These are phyloP conservation scores for Pseudoturritis turrita DNA, from an alignment of 345 rosid genomes.

Conservation along the genomic window DNA sequence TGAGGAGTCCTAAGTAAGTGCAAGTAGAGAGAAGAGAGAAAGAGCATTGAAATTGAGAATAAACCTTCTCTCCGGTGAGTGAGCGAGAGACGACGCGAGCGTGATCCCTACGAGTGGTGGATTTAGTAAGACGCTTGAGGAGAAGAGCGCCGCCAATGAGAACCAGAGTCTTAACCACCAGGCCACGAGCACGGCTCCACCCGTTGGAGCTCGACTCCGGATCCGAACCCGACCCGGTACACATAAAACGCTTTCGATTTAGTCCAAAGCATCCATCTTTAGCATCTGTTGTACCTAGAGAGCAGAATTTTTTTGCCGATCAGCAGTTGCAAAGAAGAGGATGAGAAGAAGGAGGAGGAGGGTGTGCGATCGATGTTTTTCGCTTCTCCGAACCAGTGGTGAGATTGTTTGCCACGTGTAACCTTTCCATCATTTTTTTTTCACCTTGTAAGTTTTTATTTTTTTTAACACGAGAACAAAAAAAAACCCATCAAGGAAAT, in stretches of 20 bases:
- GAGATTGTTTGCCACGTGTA: conserved; percentile 19
- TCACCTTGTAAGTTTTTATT: too few relatives aligned
- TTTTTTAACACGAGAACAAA: too few relatives aligned
- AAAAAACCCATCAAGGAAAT: too few relatives aligned
- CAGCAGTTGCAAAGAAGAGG: not conserved
- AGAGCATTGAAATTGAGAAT: not conserved
- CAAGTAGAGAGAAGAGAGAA: too few relatives aligned
- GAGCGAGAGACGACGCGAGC: conserved; percentile 71
- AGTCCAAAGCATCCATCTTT: not conserved
- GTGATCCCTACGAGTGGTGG: conserved; percentile 93
- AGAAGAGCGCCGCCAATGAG: conserved; percentile 79
- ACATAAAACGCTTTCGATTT: conserved; percentile 13
- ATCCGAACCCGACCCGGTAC: conserved; percentile 41
- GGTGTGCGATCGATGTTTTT: not conserved
- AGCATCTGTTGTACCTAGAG: not conserved
- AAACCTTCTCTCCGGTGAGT: conserved; percentile 76
- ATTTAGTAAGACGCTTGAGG: conserved; percentile 81
- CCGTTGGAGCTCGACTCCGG: conserved; percentile 58
- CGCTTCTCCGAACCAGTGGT: not conserved
- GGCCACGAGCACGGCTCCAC: conserved; percentile 70
- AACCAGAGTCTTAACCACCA: conserved; percentile 60
- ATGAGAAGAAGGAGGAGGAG: not conserved
- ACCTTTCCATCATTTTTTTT: not conserved
- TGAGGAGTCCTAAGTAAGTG: too few relatives aligned
- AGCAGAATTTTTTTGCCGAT: not conserved